Evolutionary conservation across 1,284 basidiomycete species (phyloP).

Genomic region (Moesziomyces parantarcticus): DNA sequence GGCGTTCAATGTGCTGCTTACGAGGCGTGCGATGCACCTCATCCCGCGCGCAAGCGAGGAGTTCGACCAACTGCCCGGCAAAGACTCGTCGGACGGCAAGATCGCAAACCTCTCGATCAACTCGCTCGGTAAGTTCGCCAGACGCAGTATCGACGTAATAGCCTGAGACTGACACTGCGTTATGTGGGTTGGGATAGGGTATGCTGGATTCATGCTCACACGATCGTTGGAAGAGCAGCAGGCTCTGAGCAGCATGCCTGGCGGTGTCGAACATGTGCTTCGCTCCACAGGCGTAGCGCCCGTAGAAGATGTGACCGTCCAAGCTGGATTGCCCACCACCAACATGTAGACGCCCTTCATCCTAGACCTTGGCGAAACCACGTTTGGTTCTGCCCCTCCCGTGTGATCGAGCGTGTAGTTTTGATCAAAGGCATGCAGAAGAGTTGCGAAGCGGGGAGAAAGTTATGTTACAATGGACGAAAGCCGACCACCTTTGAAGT

Average conservation of each 20-base stretch:
- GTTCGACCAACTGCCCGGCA: conserved; percentile 24
- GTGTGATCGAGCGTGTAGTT: background rate
- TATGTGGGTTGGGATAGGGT: conserved; percentile 17
- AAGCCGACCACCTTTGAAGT: background rate
- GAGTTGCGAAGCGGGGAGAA: background rate
- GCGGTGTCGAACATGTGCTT: conserved; percentile 43
- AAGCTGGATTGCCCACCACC: conserved; percentile 35
- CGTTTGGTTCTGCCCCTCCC: no score
- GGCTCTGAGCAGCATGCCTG: conserved; percentile 32
- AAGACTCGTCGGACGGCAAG: conserved; percentile 12
- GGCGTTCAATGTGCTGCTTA: conserved; percentile 63
- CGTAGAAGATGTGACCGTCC: conserved; percentile 46
- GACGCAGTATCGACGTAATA: background rate
- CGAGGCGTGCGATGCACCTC: conserved; percentile 61
- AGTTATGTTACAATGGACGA: background rate
- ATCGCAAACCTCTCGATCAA: conserved; percentile 56
- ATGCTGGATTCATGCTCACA: conserved; percentile 61
- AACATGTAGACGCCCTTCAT: conserved; percentile 9
- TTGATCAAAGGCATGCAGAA: background rate
- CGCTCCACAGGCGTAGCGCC: conserved; percentile 32
- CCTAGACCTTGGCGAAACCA: no score
- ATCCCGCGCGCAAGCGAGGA: conserved; percentile 58
- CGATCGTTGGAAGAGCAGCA: conserved; percentile 48
- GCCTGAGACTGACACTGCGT: background rate
- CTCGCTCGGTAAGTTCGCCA: conserved; percentile 37